These are phyloP conservation scores for Cladorrhinum sp. DNA, from an alignment of 2,329 filamentous ascomycete genomes.

Conservation along the genomic window DNA sequence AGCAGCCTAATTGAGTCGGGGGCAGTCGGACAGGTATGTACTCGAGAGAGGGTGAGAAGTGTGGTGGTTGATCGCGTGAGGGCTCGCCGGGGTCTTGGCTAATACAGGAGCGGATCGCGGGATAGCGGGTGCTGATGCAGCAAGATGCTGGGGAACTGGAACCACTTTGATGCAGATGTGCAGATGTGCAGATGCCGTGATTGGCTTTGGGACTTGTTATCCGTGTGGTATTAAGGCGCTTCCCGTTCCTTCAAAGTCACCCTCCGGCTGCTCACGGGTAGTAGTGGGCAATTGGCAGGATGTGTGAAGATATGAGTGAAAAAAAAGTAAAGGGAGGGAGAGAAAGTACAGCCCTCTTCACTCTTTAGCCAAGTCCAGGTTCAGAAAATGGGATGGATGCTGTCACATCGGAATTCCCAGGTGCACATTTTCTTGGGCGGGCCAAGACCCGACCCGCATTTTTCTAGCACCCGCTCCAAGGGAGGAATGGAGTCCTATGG, in stretches of 20 bases:
- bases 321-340: slow-evolving; percentile 12
- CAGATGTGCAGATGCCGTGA: slow-evolving; percentile 1
- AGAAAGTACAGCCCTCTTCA: neutral
- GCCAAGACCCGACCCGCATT: slow-evolving; percentile 6
- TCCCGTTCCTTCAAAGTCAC: neutral
- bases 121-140: neutral
- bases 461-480: neutral
- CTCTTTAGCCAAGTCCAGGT: neutral
- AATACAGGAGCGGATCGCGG: neutral
- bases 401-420: slow-evolving; percentile 30
- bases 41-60: slow-evolving; percentile 2
- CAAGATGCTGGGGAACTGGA: slow-evolving; percentile 1
- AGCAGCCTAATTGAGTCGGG: slow-evolving; percentile 20
- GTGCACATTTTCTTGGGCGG: slow-evolving; percentile 18
- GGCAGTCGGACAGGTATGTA: neutral
- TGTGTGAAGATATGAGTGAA: neutral
- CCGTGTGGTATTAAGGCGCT: neutral
- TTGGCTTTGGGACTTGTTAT: neutral
- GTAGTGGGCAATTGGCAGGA: slow-evolving; percentile 6
- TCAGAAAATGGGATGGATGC: slow-evolving; percentile 3
- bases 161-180: neutral
- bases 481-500: no score
- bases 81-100: slow-evolving; percentile 11
- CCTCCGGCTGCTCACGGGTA: neutral
- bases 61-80: slow-evolving; percentile 26